Evolutionary conservation across 2,329 filamentous ascomycete genomes (phyloP).

Genomic region (Cladosporium cucumerinum): DNA sequence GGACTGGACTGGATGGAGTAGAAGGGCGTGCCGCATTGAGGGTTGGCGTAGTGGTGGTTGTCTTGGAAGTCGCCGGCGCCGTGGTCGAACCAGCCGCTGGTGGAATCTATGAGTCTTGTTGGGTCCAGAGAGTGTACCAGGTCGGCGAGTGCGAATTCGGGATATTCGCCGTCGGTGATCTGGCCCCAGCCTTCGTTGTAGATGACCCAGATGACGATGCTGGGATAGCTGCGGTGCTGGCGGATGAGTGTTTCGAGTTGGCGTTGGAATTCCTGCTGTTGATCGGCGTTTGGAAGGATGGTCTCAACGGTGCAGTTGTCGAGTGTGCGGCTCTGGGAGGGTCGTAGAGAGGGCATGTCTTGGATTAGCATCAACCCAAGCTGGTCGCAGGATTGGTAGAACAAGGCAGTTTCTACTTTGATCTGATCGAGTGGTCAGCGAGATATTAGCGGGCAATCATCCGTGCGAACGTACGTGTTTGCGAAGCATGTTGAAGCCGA

Average conservation of each 20-base stretch:
- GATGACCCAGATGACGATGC: constrained; percentile 64
- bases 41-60: constrained; percentile 69
- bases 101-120: constrained; percentile 61
- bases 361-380: constrained; percentile 64
- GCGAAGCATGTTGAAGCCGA: constrained; percentile 66
- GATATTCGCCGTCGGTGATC: constrained; percentile 45
- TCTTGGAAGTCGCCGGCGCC: constrained; percentile 66
- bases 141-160: constrained; percentile 57
- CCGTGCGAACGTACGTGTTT: constrained; percentile 56
- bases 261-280: constrained; percentile 63
- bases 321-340: constrained; percentile 34
- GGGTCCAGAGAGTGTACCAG: constrained; percentile 58
- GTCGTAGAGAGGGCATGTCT: constrained; percentile 63
- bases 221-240: constrained; percentile 62
- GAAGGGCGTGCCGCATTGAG: constrained; percentile 68
- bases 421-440: constrained; percentile 41
- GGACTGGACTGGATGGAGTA: constrained; percentile 57
- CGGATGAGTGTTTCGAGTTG: constrained; percentile 61
- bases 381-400: constrained; percentile 63
- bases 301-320: constrained; percentile 23
- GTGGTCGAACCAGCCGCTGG: constrained; percentile 65
- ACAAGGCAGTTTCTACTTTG: constrained; percentile 63
- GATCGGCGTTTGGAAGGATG: constrained; percentile 39
- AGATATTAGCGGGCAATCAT: too few relatives aligned
- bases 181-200: constrained; percentile 75